These are phyloP conservation scores for Phytophthora hibernalis DNA, from an alignment of 352 stramenopile species.

Conservation along the genomic window DNA sequence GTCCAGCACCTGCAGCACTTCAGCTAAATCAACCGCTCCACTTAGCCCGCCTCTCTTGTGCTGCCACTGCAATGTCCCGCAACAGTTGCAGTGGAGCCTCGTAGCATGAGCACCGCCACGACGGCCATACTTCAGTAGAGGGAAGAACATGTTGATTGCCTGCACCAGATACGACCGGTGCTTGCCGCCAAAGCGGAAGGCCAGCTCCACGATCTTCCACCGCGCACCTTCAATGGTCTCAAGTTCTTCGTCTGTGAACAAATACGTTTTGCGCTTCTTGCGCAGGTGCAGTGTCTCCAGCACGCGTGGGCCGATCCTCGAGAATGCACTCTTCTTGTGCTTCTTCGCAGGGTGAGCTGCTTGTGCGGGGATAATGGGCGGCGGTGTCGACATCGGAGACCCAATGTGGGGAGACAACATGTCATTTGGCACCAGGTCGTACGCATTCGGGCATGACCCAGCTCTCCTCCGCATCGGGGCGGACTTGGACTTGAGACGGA, in stretches of 20 bases:
- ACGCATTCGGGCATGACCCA: conserved; percentile 71
- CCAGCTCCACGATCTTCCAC: conserved; percentile 89
- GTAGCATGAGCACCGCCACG: conserved; percentile 75
- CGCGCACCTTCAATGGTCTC: conserved; percentile 79
- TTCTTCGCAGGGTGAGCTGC: conserved; percentile 32
- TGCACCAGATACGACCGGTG: conserved; percentile 88
- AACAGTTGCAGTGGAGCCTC: conserved; percentile 82
- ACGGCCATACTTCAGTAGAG: conserved; percentile 81
- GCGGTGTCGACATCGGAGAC: conserved; percentile 15
- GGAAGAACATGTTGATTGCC: conserved; percentile 88
- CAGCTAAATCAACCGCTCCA: conserved; percentile 73
- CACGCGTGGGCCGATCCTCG: conserved; percentile 64
- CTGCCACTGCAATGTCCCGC: conserved; percentile 86
- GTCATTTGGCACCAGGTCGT: conserved; percentile 18
- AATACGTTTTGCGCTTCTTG: conserved; percentile 74
- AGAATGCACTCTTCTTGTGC: conserved; percentile 65
- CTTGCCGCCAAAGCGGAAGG: conserved; percentile 86
- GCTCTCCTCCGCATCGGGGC: conserved; percentile 49
- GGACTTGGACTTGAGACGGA: conserved; percentile 20
- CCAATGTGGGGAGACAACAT: conserved; percentile 20
- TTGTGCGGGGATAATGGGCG: conserved; percentile 15
- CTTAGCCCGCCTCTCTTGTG: conserved; percentile 84
- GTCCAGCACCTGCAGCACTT: conserved; percentile 73
- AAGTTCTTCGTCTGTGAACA: conserved; percentile 84
- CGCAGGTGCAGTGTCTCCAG: conserved; percentile 68